These are phyloP conservation scores for Andrographis paniculata DNA, from an alignment of 305 asterid species.

Conservation along the genomic window DNA sequence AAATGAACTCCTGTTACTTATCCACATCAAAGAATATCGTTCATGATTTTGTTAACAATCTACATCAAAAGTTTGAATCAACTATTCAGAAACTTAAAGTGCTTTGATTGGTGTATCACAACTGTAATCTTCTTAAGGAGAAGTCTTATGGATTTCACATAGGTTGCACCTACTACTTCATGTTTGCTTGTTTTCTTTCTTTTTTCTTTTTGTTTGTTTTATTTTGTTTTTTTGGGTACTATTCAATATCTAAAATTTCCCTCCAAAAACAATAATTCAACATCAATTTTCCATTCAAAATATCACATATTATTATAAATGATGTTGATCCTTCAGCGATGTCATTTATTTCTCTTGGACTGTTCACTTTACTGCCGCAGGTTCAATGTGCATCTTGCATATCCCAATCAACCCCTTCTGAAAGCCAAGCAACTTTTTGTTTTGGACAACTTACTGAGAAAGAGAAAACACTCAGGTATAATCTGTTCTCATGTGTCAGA, in stretches of 20 bases:
- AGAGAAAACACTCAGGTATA: conserved; percentile 71
- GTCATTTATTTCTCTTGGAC: conserved; percentile 21
- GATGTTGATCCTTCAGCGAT: conserved; percentile 11
- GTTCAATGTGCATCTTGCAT: conserved; percentile 41
- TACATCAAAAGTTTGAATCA: conserved; percentile 2
- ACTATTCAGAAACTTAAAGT: conserved; percentile 17
- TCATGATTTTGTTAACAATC: conserved; percentile 2
- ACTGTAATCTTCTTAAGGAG: conserved; percentile 9
- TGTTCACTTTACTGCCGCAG: conserved; percentile 36
- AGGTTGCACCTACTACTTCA: too few species aligned
- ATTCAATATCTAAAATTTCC: too few species aligned
- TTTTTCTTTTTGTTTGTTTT: too few species aligned
- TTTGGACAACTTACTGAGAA: conserved; percentile 81
- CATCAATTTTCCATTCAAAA: too few species aligned
- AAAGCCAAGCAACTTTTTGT: conserved; percentile 86
- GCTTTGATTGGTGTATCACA: conserved; percentile 8
- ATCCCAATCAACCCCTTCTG: conserved; percentile 85
- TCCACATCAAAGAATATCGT: background rate
- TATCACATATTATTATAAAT: conserved; percentile 6
- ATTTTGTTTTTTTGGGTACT: too few species aligned
- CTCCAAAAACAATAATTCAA: too few species aligned
- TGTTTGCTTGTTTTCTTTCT: too few species aligned
- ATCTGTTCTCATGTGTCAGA: conserved; percentile 15
- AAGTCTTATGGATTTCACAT: background rate
- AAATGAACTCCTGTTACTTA: too few species aligned